Conservation (phyloP, 345 rosid species). For the Nasturtium officinale region DNA sequence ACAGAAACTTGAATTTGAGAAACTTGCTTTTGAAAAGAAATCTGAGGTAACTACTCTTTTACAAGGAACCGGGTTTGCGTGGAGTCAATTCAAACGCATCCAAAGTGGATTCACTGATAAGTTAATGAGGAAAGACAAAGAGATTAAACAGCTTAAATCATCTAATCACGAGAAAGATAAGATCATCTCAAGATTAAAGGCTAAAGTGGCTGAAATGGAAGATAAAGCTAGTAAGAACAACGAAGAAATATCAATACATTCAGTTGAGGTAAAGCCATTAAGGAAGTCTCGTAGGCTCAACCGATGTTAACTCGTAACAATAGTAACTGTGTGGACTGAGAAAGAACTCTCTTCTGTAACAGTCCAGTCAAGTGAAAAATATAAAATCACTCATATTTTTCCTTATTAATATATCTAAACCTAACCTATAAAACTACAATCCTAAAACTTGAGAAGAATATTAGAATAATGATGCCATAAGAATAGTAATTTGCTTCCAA, state of each 20-base stretch:
- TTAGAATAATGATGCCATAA: too few relatives aligned
- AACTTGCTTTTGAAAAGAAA: constrained; percentile 31
- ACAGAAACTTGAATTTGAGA: constrained; percentile 50
- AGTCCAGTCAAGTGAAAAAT: too few relatives aligned
- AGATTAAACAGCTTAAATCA: constrained; percentile 55
- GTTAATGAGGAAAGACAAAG: constrained; percentile 50
- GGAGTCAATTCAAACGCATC: background rate
- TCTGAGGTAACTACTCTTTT: background rate
- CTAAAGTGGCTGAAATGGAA: background rate
- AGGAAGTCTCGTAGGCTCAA: constrained; percentile 45
- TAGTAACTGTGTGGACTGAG: background rate
- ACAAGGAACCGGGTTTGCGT: background rate
- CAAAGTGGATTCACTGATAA: background rate
- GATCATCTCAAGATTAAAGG: constrained; percentile 46
- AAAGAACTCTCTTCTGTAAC: background rate
- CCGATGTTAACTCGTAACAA: background rate
- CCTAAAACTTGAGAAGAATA: too few relatives aligned
- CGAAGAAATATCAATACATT: constrained; percentile 40
- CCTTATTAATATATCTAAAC: too few relatives aligned
- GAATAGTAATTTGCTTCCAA: too few relatives aligned
- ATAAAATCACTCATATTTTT: too few relatives aligned
- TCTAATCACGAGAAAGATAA: constrained; percentile 62
- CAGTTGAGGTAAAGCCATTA: constrained; percentile 51
- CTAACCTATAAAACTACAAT: too few relatives aligned
- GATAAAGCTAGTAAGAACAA: constrained; percentile 22